Evolutionary conservation across 176 grass and related monocot species (phyloP).

Genomic region (Zoysia japonica): DNA sequence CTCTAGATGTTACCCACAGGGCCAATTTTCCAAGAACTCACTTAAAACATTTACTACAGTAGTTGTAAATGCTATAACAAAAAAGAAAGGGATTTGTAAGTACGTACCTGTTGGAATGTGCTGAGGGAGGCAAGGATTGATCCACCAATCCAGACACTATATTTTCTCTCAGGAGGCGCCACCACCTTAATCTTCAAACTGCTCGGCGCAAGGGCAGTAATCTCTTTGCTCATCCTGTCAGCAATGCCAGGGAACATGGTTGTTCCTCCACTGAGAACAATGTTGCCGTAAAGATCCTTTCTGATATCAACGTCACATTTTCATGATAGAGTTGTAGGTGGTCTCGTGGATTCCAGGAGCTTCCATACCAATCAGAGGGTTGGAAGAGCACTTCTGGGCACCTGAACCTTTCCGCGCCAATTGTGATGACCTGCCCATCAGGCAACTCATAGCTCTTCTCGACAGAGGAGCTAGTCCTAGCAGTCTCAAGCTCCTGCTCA

Average conservation of each 20-base stretch:
- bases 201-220: constrained; percentile 50
- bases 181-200: constrained; percentile 58
- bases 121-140: constrained; percentile 53
- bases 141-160: constrained; percentile 53
- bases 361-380: constrained; percentile 54
- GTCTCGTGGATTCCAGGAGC: constrained; percentile 55
- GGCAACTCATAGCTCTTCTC: constrained; percentile 50
- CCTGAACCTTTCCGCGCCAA: constrained; percentile 14
- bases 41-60: not conserved
- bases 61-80: not conserved
- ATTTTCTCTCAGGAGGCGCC: constrained; percentile 51
- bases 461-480: constrained; percentile 45
- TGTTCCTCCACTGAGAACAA: not conserved
- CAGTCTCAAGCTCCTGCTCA: constrained; percentile 46
- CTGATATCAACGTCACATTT: constrained; percentile 22
- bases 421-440: constrained; percentile 37
- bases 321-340: constrained; percentile 60
- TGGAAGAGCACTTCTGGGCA: constrained; percentile 56
- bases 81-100: not conserved
- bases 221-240: constrained; percentile 57
- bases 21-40: not conserved
- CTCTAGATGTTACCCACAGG: not conserved
- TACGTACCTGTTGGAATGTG: constrained; percentile 52
- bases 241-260: constrained; percentile 57
- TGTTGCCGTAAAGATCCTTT: constrained; percentile 40